These are phyloP conservation scores for Wickerhamomyces bovis DNA, from an alignment of 805 yeast genomes.

Conservation along the genomic window DNA sequence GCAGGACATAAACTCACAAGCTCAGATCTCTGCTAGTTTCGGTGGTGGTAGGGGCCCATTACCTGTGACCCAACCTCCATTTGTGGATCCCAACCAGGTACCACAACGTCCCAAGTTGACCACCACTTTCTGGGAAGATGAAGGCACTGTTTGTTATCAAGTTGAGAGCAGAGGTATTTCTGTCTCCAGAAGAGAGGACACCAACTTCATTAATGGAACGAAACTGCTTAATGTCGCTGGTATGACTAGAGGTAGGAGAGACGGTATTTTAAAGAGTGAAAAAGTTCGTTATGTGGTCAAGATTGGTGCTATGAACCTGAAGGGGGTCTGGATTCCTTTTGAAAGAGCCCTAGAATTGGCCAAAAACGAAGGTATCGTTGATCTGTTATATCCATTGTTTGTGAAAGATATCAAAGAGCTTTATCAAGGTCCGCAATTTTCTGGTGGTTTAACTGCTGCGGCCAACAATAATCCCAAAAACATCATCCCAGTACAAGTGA, in stretches of 20 bases:
- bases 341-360: constrained; percentile 67
- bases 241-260: constrained; percentile 69
- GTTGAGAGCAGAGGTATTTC: constrained; percentile 64
- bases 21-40: background rate
- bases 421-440: constrained; percentile 26
- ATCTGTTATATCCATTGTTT: constrained; percentile 49
- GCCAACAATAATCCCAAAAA: constrained; percentile 24
- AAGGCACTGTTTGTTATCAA: constrained; percentile 64
- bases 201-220: constrained; percentile 69
- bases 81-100: constrained; percentile 22
- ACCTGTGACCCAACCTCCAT: constrained; percentile 14
- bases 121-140: constrained; percentile 75
- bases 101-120: constrained; percentile 54
- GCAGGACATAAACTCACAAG: constrained; percentile 2
- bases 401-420: constrained; percentile 56
- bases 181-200: constrained; percentile 65
- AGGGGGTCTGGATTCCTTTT: constrained; percentile 74
- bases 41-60: constrained; percentile 11
- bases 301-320: constrained; percentile 70
- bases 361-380: constrained; percentile 59
- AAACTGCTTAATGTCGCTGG: constrained; percentile 63
- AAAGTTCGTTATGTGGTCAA: constrained; percentile 65
- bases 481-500: constrained; percentile 24
- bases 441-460: constrained; percentile 27
- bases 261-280: constrained; percentile 62